These are phyloP conservation scores for Quercus lobata DNA, from an alignment of 331 rosid genomes.

Conservation along the genomic window DNA sequence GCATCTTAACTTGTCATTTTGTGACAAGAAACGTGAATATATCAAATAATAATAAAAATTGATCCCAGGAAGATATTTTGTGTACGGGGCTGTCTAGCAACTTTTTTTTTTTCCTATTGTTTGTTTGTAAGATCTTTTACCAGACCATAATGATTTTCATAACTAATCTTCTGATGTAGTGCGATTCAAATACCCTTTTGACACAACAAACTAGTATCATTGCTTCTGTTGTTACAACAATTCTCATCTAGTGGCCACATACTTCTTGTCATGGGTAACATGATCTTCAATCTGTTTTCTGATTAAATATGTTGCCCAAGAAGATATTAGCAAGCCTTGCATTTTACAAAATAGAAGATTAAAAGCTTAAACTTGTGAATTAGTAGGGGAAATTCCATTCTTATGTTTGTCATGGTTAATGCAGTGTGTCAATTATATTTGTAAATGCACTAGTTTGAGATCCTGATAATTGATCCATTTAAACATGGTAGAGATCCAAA, in stretches of 20 bases:
- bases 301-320: background rate
- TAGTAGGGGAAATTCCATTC: background rate
- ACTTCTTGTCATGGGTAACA: background rate
- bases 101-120: no score
- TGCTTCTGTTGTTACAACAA: no score
- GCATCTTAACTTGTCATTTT: no score
- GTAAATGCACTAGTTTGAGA: background rate
- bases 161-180: no score
- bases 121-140: no score
- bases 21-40: no score
- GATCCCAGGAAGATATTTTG: no score
- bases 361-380: background rate
- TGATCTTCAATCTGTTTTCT: background rate
- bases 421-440: background rate
- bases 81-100: no score
- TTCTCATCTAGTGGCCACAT: background rate
- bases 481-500: conserved; percentile 61
- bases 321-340: background rate
- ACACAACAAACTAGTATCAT: no score
- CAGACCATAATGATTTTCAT: no score
- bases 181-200: no score
- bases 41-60: no score
- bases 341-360: background rate
- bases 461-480: conserved; percentile 16
- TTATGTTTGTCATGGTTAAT: background rate